phyloP scores from a whole-genome alignment of 495 filamentous ascomycete genomes.

The Tetracladium setigerum region DNA sequence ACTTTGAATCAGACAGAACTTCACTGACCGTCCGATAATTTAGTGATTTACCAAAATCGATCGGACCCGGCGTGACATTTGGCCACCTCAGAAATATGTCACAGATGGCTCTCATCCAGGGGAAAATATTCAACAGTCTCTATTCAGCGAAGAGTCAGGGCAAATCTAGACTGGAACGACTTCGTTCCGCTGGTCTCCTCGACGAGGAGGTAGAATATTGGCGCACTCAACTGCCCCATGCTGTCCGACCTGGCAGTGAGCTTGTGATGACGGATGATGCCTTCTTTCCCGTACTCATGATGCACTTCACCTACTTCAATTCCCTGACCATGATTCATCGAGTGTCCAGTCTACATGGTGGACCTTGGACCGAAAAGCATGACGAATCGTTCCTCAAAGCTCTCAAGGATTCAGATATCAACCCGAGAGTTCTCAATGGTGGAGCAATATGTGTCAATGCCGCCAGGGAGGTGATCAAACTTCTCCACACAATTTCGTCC shows the following conservation, averaged over 20 bases:
- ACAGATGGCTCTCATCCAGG: slow-evolving; percentile 4
- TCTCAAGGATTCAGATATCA: neutral
- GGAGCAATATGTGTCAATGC: slow-evolving; percentile 9
- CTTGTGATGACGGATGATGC: slow-evolving; percentile 3
- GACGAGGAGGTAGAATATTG: slow-evolving; percentile 11
- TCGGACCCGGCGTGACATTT: no score
- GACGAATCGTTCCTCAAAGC: slow-evolving; percentile 1
- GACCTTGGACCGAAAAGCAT: neutral
- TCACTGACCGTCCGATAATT: no score
- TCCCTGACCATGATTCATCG: slow-evolving; percentile 7
- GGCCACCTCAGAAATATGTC: no score
- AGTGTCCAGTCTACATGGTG: neutral
- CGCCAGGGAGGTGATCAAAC: neutral
- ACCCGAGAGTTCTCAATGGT: slow-evolving; percentile 5
- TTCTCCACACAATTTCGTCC: no score
- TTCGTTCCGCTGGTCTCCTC: slow-evolving; percentile 1
- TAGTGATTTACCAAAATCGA: no score
- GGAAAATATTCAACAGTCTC: slow-evolving; percentile 11
- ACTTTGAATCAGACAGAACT: no score
- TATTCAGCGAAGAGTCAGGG: slow-evolving; percentile 12
- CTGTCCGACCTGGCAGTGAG: slow-evolving; percentile 9
- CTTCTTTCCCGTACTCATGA: slow-evolving; percentile 5
- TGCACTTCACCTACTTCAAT: slow-evolving; percentile 16
- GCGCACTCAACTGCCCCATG: slow-evolving; percentile 11
- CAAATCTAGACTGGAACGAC: slow-evolving; percentile 7